Evolutionary conservation across 2,329 filamentous ascomycete species (phyloP).

Genomic region (Scorias spongiosa): DNA sequence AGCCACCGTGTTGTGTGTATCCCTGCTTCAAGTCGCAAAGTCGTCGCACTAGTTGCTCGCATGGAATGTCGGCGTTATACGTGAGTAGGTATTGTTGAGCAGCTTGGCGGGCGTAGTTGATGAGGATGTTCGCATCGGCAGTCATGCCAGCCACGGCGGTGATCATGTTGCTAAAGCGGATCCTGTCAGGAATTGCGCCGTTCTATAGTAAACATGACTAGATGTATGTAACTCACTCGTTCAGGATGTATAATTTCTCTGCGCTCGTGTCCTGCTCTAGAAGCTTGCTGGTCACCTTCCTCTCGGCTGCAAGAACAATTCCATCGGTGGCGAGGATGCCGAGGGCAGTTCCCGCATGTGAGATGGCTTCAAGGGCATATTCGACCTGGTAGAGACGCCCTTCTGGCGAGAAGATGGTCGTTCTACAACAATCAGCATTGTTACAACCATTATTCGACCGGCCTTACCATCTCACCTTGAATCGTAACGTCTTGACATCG

Average conservation of each 20-base stretch:
- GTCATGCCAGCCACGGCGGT: conserved; percentile 98
- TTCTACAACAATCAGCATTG: conserved; percentile 38
- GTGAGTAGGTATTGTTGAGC: conserved; percentile 96
- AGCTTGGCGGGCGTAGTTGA: conserved; percentile 96
- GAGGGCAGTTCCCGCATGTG: conserved; percentile 90
- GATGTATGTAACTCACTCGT: conserved; percentile 54
- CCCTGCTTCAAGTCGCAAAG: conserved; percentile 98
- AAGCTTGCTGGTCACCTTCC: conserved; percentile 98
- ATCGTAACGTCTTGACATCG: conserved; percentile 22
- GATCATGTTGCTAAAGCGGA: conserved; percentile 79
- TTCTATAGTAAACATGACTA: background rate
- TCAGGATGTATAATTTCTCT: conserved; percentile 98
- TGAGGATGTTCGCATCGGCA: conserved; percentile 98
- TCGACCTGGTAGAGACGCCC: conserved; percentile 97
- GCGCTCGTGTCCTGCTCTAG: conserved; percentile 98
- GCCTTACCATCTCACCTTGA: conserved; percentile 1
- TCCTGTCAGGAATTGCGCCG: conserved; percentile 2
- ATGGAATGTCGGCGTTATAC: conserved; percentile 99
- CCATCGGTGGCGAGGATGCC: conserved; percentile 96
- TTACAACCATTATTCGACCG: too few relatives aligned
- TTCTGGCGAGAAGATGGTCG: conserved; percentile 99
- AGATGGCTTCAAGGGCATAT: conserved; percentile 97
- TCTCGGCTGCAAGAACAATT: conserved; percentile 92
- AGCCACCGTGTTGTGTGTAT: conserved; percentile 96
- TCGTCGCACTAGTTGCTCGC: conserved; percentile 91